Evolutionary conservation across 2,329 filamentous ascomycete species (phyloP).

Genomic region (Pseudopyricularia cyperi): DNA sequence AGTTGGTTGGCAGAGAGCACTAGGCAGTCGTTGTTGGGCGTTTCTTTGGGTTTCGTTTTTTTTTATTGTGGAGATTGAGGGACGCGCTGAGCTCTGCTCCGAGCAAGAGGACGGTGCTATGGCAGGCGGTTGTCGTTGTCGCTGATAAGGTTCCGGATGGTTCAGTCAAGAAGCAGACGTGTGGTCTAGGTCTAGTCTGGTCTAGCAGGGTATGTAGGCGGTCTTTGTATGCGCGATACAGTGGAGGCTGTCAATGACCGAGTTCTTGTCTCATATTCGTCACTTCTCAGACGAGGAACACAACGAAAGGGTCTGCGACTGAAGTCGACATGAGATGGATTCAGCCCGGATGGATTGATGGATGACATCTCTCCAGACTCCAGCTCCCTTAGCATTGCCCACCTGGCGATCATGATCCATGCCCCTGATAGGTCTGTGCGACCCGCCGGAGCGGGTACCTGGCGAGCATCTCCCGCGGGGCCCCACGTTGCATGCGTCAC

Average conservation of each 20-base stretch:
- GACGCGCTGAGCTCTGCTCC: neutral
- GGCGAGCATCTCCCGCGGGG: neutral
- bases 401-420: neutral
- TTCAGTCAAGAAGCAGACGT: neutral
- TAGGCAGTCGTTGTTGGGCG: neutral
- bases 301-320: neutral
- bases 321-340: neutral
- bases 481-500: neutral
- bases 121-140: neutral
- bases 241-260: neutral
- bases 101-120: neutral
- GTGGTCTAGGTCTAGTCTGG: too few species aligned
- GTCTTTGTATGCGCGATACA: neutral
- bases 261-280: neutral
- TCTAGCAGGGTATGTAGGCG: too few species aligned
- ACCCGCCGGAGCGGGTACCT: neutral
- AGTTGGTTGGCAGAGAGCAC: neutral
- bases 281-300: neutral
- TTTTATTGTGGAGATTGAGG: too few species aligned
- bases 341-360: neutral
- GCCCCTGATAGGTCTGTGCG: neutral
- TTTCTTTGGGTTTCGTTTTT: neutral
- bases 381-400: neutral
- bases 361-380: neutral
- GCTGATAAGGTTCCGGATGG: neutral